Conservation (phyloP, 352 stramenopile species). For the Phytopythium chamaehyphon region DNA sequence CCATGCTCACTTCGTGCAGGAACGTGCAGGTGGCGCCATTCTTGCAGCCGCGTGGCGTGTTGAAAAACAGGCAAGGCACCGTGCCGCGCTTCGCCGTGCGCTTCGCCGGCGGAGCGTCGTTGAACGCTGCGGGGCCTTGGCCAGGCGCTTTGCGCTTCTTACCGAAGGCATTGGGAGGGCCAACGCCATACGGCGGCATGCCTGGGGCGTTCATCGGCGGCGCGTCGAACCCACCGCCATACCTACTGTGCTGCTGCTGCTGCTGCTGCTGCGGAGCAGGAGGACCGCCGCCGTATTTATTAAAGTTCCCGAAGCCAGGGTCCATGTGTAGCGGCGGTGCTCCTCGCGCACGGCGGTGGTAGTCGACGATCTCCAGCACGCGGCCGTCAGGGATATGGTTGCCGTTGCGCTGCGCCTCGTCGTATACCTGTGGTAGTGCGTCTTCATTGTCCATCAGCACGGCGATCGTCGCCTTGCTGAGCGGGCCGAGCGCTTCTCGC, state of each 20-base stretch:
- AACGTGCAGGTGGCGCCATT: constrained; percentile 68
- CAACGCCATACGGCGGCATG: constrained; percentile 1
- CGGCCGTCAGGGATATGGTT: constrained; percentile 72
- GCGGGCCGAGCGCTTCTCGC: constrained; percentile 54
- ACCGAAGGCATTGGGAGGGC: constrained; percentile 14
- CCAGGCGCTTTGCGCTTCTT: constrained; percentile 23
- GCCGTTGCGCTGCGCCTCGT: constrained; percentile 75
- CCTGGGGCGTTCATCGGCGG: constrained; percentile 14
- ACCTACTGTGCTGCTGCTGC: constrained; percentile 22
- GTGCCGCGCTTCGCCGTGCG: constrained; percentile 31
- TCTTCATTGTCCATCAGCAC: constrained; percentile 72
- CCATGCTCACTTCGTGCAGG: constrained; percentile 37
- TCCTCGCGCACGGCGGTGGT: constrained; percentile 39
- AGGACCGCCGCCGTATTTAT: constrained; percentile 30
- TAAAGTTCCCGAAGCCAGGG: constrained; percentile 14
- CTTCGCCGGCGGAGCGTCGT: constrained; percentile 36
- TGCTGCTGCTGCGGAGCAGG: no score
- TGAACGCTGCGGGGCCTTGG: constrained; percentile 30
- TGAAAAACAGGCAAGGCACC: constrained; percentile 72
- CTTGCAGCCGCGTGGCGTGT: constrained; percentile 59
- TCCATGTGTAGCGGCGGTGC: constrained; percentile 16
- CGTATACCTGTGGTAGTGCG: constrained; percentile 70
- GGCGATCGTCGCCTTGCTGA: constrained; percentile 70
- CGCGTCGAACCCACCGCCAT: constrained; percentile 23
- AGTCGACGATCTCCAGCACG: constrained; percentile 76